phyloP scores from a whole-genome alignment of 805 yeast genomes.

The Starmerella bombi region DNA sequence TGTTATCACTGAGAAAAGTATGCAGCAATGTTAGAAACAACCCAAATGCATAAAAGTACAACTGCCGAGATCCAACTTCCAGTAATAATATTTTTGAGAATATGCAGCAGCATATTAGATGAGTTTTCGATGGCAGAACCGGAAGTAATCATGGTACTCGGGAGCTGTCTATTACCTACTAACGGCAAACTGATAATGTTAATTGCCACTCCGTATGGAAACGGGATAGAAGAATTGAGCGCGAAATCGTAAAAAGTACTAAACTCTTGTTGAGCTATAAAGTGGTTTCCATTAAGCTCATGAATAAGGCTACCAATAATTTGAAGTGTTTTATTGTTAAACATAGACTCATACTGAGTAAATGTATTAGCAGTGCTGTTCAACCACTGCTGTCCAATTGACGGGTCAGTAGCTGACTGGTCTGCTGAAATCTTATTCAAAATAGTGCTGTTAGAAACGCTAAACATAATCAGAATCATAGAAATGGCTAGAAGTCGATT shows the following conservation, averaged over 20 bases:
- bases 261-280: neutral
- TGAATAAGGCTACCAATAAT: neutral
- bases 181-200: neutral
- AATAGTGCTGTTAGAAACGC: conserved; percentile 4
- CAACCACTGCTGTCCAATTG: neutral
- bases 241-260: neutral
- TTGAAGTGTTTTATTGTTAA: neutral
- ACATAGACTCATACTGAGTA: neutral
- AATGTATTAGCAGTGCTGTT: neutral
- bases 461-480: neutral
- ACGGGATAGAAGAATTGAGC: neutral
- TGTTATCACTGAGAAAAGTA: neutral
- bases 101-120: neutral
- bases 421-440: neutral
- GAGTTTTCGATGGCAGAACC: neutral
- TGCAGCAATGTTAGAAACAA: neutral
- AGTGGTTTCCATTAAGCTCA: neutral
- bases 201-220: conserved; percentile 4
- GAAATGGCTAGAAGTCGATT: neutral
- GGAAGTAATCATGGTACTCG: neutral
- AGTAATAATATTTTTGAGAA: neutral
- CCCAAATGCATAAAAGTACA: neutral
- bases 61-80: neutral
- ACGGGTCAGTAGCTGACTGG: too few species aligned
- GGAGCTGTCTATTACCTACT: neutral